Conservation (phyloP, 768 basidiomycete genomes). For the Pulveroboletus sp. region DNA sequence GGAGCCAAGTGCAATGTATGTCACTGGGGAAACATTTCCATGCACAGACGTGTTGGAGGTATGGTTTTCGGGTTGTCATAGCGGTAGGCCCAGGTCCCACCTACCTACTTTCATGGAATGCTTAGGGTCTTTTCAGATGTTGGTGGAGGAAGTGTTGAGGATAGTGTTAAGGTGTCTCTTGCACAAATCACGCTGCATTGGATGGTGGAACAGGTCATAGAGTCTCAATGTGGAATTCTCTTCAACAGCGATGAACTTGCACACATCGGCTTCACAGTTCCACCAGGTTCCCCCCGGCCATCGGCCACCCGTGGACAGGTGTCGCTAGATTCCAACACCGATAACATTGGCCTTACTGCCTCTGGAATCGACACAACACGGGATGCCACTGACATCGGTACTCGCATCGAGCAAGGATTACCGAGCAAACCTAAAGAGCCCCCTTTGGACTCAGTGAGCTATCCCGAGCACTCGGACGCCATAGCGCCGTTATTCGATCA, state of each 20-base stretch:
- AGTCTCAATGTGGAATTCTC: conserved; percentile 52
- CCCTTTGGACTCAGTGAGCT: not conserved
- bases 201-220: conserved; percentile 70
- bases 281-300: conserved; percentile 3
- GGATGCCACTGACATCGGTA: not conserved
- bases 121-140: conserved; percentile 43
- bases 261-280: conserved; percentile 35
- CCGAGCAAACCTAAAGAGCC: not conserved
- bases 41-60: conserved; percentile 63
- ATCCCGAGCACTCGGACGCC: conserved; percentile 26
- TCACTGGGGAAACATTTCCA: not conserved
- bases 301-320: not conserved
- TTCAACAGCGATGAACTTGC: conserved; percentile 50
- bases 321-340: not conserved
- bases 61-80: conserved; percentile 75
- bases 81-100: conserved; percentile 40
- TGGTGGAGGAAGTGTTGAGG: conserved; percentile 57
- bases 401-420: not conserved
- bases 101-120: not conserved
- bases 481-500: conserved; percentile 52
- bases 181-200: conserved; percentile 64
- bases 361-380: not conserved
- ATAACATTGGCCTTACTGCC: not conserved
- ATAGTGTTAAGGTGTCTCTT: conserved; percentile 40
- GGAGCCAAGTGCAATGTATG: not conserved